Evolutionary conservation across 1,284 basidiomycete genomes (phyloP).

Genomic region (Pascua sp.): DNA sequence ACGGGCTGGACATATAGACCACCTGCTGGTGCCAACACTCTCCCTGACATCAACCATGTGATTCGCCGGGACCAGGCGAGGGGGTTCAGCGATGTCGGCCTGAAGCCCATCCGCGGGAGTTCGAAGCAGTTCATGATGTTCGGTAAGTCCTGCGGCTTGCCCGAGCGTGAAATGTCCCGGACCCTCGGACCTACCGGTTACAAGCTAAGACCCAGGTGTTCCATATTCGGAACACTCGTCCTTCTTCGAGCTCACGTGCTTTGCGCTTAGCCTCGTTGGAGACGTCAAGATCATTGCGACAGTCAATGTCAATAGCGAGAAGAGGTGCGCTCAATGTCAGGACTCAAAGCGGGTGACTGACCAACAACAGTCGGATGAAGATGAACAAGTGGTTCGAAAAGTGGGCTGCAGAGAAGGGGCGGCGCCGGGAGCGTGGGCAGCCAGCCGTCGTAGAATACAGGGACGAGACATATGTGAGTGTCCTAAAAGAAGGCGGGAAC

Average conservation of each 20-base stretch:
- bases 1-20: slow-evolving; percentile 90
- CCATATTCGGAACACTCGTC: slow-evolving; percentile 96
- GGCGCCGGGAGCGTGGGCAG: slow-evolving; percentile 54
- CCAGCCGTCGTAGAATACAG: slow-evolving; percentile 58
- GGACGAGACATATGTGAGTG: slow-evolving; percentile 46
- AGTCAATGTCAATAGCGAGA: slow-evolving; percentile 83
- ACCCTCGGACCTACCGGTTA: not conserved
- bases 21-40: slow-evolving; percentile 62
- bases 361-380: slow-evolving; percentile 59
- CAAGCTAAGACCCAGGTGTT: slow-evolving; percentile 54
- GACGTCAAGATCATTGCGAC: slow-evolving; percentile 80
- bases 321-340: slow-evolving; percentile 45
- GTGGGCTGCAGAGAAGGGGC: slow-evolving; percentile 78
- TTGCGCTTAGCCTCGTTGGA: slow-evolving; percentile 80
- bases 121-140: slow-evolving; percentile 68
- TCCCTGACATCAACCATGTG: slow-evolving; percentile 63
- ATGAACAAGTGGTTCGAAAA: slow-evolving; percentile 75
- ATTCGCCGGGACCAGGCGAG: slow-evolving; percentile 64
- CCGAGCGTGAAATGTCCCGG: too few species aligned
- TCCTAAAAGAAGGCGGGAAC: not conserved
- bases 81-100: slow-evolving; percentile 63
- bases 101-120: slow-evolving; percentile 70
- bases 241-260: slow-evolving; percentile 90
- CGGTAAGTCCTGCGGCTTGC: slow-evolving; percentile 47
- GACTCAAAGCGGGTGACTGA: slow-evolving; percentile 2